These are phyloP conservation scores for Gardenia jasminoides DNA, from an alignment of 257 asterid species.

Conservation along the genomic window DNA sequence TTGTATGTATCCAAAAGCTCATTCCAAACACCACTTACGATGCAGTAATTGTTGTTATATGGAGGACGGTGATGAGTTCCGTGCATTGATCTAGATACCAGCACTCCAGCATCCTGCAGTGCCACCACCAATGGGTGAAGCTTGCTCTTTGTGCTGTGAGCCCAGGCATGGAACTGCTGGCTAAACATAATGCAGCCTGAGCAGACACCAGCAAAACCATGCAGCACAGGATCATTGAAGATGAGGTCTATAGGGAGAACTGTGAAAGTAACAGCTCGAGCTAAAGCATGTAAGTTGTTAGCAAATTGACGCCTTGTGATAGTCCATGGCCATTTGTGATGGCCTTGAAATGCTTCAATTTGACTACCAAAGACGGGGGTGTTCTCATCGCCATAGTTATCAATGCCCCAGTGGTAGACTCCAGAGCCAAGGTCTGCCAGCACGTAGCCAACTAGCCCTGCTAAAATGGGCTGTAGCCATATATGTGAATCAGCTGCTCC, in stretches of 20 bases:
- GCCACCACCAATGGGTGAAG: conserved; percentile 65
- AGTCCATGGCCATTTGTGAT: conserved; percentile 84
- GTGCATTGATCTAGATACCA: conserved; percentile 63
- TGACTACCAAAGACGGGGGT: conserved; percentile 71
- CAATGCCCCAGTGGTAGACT: conserved; percentile 89
- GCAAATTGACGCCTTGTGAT: conserved; percentile 80
- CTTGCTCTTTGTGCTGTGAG: conserved; percentile 64
- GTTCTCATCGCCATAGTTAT: conserved; percentile 65
- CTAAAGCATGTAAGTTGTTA: conserved; percentile 63
- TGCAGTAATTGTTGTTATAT: conserved; percentile 73
- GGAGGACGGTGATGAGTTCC: conserved; percentile 83
- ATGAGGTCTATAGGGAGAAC: conserved; percentile 50
- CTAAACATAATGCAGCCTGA: conserved; percentile 78
- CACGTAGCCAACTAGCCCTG: conserved; percentile 62
- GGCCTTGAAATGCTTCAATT: conserved; percentile 82
- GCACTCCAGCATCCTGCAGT: conserved; percentile 68
- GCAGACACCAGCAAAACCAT: conserved; percentile 54
- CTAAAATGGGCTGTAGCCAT: conserved; percentile 57
- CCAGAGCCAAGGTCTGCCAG: conserved; percentile 79
- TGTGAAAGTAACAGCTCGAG: conserved; percentile 44
- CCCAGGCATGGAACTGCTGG: conserved; percentile 88
- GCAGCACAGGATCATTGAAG: conserved; percentile 38
- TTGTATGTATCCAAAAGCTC: conserved; percentile 41
- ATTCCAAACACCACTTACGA: conserved; percentile 84
- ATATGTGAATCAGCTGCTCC: conserved; percentile 40